A percentile compares a stretch with the other conserved stretches of the same genome.
phyloP scores from a whole-genome alignment of 495 filamentous ascomycete genomes.

The Cudoniella acicularis region DNA sequence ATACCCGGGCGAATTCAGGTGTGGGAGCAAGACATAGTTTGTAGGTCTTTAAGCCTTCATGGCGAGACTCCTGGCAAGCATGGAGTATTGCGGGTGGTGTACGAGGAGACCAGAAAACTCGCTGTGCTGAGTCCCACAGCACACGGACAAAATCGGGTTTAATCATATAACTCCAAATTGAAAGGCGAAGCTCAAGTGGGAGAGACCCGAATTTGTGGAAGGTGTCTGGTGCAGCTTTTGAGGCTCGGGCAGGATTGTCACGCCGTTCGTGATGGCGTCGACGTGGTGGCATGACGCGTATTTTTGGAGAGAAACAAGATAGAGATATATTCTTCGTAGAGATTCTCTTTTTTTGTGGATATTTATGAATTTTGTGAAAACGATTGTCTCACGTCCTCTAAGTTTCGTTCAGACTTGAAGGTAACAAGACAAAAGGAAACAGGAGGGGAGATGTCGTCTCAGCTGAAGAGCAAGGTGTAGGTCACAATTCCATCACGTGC shows the following conservation, averaged over 20 bases:
- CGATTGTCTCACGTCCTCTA: too few relatives aligned
- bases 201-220: not conserved
- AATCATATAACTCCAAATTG: not conserved
- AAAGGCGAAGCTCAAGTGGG: not conserved
- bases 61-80: not conserved
- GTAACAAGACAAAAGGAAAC: too few relatives aligned
- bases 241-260: not conserved
- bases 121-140: not conserved
- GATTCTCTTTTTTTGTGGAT: not conserved
- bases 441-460: too few relatives aligned
- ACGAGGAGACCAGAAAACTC: not conserved
- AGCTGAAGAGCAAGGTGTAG: too few relatives aligned
- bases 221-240: not conserved
- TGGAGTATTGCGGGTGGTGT: not conserved
- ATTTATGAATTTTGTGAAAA: too few relatives aligned
- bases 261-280: not conserved
- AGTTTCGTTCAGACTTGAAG: too few relatives aligned
- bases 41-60: not conserved
- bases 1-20: constrained; percentile 2
- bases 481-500: too few relatives aligned
- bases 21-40: not conserved
- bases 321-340: not conserved
- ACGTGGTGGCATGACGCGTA: not conserved
- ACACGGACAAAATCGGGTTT: not conserved
- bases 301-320: not conserved